phyloP scores from a whole-genome alignment of 768 basidiomycete species.

The Termitomyces sp. region DNA sequence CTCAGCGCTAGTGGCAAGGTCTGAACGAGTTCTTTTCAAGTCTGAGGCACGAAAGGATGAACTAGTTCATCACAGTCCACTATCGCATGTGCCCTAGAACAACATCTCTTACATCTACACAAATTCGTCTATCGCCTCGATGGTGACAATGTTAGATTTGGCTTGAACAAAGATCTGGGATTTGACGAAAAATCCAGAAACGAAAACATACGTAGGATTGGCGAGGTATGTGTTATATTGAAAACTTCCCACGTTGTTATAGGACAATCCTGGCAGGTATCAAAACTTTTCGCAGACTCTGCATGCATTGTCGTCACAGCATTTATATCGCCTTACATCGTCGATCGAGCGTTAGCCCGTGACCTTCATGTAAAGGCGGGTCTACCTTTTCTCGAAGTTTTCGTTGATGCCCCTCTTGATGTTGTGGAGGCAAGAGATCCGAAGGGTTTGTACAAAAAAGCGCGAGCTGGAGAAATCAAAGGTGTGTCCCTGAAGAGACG shows the following conservation, averaged over 20 bases:
- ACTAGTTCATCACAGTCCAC: conserved; percentile 60
- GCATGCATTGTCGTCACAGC: conserved; percentile 86
- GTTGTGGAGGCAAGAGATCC: conserved; percentile 93
- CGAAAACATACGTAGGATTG: conserved; percentile 95
- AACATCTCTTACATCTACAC: conserved; percentile 82
- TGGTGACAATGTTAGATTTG: conserved; percentile 94
- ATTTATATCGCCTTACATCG: conserved; percentile 96
- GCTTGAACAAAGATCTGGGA: conserved; percentile 93
- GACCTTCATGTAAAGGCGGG: conserved; percentile 68
- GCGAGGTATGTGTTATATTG: conserved; percentile 61
- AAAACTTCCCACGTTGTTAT: neutral
- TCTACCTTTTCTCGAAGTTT: conserved; percentile 90
- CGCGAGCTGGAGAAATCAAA: conserved; percentile 92
- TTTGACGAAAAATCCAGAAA: conserved; percentile 89
- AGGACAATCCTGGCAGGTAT: conserved; percentile 51
- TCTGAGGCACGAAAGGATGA: neutral
- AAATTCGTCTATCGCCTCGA: conserved; percentile 91
- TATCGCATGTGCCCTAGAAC: conserved; percentile 94
- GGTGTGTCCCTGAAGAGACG: conserved; percentile 37
- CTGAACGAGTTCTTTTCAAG: conserved; percentile 7
- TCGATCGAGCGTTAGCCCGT: conserved; percentile 80
- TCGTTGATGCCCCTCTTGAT: conserved; percentile 83
- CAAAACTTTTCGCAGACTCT: conserved; percentile 89
- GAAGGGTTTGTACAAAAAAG: conserved; percentile 97
- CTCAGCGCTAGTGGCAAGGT: conserved; percentile 95